Evolutionary conservation across 1,139 yeast species (phyloP), one percentile per base, ranked within the genome.

Genomic region (Candida albicans): DNA sequence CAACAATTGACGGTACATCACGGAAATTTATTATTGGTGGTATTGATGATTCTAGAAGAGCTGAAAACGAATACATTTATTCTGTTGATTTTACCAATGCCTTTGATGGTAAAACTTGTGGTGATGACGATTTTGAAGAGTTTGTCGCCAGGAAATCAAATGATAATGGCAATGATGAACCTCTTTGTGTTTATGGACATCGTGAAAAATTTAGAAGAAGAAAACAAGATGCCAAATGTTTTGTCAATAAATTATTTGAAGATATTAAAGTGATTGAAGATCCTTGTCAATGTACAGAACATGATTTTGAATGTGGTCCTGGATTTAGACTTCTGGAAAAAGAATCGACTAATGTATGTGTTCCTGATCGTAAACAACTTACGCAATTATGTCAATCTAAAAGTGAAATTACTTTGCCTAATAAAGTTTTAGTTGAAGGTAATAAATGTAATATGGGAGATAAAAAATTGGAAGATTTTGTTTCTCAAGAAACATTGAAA

Each of bases 1-100:
- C 91, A 0, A 79, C 87, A 1, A 74, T 82, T n/a, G 96, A 87
- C 62, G 89, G 95, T 2, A 77, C 93, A 0, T 79, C 90, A 0
- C 67, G 75, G 28, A 76, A 75, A 45, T 83, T 87, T 54, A 51
- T 85, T 13, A 54, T 83, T n/a, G 59, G 73, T 25, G 91, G 88
- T 1, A 37, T 70, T 9, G 52, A 58, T 5, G 70, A 61, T 31
- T 2, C 54, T 48, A 3, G 54, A 54, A 28, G 14, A 45, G 29
- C 44, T 1, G 54, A 45, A 2, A 14, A 22, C 1, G 65, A 65
- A 41, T 52, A 59, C 24, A 52, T 71, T 28, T 74, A 75, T 51
- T 56, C 86, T 0, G 54, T 88, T 41, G 93, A 87, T 57, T 87
- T 89, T 53, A 57, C 76, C 1, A 70, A 74, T 7, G 84, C 87